Conservation (phyloP, 345 rosid species). For the Euphorbia tirucalli region DNA sequence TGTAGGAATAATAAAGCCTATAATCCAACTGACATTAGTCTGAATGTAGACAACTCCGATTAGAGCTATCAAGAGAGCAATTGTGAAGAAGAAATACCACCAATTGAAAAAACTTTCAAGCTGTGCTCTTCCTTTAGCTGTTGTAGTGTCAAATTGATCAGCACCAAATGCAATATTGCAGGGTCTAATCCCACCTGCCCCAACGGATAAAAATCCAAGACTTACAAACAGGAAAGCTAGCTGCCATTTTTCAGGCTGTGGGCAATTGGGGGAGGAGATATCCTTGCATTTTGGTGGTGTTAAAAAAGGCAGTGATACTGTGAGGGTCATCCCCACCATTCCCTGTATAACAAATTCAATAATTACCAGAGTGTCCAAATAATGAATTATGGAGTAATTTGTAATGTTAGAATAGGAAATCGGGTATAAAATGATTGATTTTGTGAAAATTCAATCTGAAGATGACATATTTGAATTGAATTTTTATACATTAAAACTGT, state of each 20-base stretch:
- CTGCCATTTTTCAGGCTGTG: slow-evolving; percentile 43
- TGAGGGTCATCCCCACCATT: slow-evolving; percentile 54
- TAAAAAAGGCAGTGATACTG: slow-evolving; percentile 40
- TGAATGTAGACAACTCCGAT: slow-evolving; percentile 64
- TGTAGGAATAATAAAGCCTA: slow-evolving; percentile 64
- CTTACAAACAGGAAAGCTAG: slow-evolving; percentile 41
- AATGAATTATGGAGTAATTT: too few relatives aligned
- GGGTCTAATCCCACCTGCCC: slow-evolving; percentile 72
- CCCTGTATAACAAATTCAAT: slow-evolving; percentile 37
- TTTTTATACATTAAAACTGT: too few relatives aligned
- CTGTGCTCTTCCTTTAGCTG: slow-evolving; percentile 47
- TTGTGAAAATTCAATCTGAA: too few relatives aligned
- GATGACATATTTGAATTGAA: too few relatives aligned
- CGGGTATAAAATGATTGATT: too few relatives aligned
- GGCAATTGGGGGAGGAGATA: slow-evolving; percentile 23
- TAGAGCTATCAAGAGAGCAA: slow-evolving; percentile 53
- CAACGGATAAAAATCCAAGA: slow-evolving; percentile 53
- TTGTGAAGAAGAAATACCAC: slow-evolving; percentile 77
- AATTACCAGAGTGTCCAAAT: too few relatives aligned
- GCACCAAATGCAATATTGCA: slow-evolving; percentile 85
- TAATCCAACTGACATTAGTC: slow-evolving; percentile 61
- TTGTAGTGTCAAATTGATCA: slow-evolving; percentile 60
- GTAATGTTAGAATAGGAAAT: too few relatives aligned
- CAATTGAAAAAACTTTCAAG: slow-evolving; percentile 73
- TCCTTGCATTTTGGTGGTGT: slow-evolving; percentile 46